Base-by-base conservation (phyloP, 441 rosid genomes). In the Bruguiera hainesii region DNA sequence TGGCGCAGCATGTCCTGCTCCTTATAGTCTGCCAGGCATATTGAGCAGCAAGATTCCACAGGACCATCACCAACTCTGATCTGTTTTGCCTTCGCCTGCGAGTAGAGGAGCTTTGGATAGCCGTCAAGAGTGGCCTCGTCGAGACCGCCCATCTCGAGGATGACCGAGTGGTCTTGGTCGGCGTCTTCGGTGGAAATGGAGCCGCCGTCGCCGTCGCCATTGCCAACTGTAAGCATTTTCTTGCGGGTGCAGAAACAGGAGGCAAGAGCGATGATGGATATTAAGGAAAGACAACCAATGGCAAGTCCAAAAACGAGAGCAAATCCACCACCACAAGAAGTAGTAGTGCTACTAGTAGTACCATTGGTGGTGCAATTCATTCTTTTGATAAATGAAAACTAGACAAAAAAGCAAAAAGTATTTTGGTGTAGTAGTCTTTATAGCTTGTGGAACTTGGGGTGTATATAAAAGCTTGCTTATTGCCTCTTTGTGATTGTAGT, bases 21-120 rank as follows among this genome's bases (percentile, higher is more conserved):
- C 20, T 7, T 52, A 18, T 72, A 72, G 51, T 66, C 71, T 4
- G 35, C 62, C 67, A 72, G 48, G 61, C 75, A 72, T 13, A 72
- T 66, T 16, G 70, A 60, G 35, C 66, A 72, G 28, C 35, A 58
- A 25, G 61, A 9, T 13, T 5, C 23, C 33, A 18, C 7, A 33
- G 46, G 46, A 46, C 26, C 26, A 59, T 35, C 51, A 8, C 60
- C 69, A 8, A 13, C 25, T 20, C 4, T n/a, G 4, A 10, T 35
- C 4, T n/a, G 15, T 23, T 64, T 64, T 5, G 56, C 58, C 56
- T 50, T 21, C 6, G 56, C 58, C 56, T 64, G 39, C 6, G 56
- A 28, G 25, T 50, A 66, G 18, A 28, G 55, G 6, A 66, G 23
- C 63, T 56, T 28, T 1, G 70, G 70, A 46, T 56, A 57, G 56